Evolutionary conservation across 2,329 filamentous ascomycete species (phyloP).

Genomic region (Ophiostoma angusticollis): DNA sequence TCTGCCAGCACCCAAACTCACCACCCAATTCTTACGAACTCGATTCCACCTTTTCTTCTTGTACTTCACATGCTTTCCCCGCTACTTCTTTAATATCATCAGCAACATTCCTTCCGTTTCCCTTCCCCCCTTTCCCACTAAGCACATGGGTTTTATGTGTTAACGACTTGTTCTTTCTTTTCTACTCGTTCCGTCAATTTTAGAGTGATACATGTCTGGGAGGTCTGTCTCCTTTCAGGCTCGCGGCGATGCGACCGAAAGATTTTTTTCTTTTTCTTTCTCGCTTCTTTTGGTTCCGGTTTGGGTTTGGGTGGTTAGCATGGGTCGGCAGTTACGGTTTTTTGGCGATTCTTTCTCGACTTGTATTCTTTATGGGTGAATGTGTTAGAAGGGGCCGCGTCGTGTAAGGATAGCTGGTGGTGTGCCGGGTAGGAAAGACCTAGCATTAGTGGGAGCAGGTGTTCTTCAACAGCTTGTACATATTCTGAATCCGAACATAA

Average conservation of each 20-base stretch:
- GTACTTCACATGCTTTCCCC: slow-evolving; percentile 4
- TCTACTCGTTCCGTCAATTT: not conserved
- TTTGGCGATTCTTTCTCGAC: not conserved
- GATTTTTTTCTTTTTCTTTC: not conserved
- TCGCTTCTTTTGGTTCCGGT: slow-evolving; percentile 1
- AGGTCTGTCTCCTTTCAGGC: not conserved
- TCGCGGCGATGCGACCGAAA: slow-evolving; percentile 8
- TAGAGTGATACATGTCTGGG: slow-evolving; percentile 5
- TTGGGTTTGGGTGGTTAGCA: slow-evolving; percentile 1
- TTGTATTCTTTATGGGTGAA: slow-evolving; percentile 1
- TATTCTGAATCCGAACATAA: too few species aligned
- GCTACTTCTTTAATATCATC: slow-evolving; percentile 7
- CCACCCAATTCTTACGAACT: not conserved
- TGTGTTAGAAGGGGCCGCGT: not conserved
- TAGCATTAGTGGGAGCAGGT: too few species aligned
- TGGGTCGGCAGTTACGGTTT: slow-evolving; percentile 4
- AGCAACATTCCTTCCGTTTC: not conserved
- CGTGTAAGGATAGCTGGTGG: slow-evolving; percentile 3
- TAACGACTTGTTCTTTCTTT: slow-evolving; percentile 1
- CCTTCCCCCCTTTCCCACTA: not conserved
- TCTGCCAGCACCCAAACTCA: not conserved
- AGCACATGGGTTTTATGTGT: slow-evolving; percentile 6
- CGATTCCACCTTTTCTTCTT: slow-evolving; percentile 5
- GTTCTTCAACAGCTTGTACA: too few species aligned
- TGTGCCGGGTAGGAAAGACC: too few species aligned